Evolutionary conservation across 2,329 filamentous ascomycete genomes (phyloP), one percentile per base, ranked within the genome.

Genomic region (Plectosphaerella cucumerina): DNA sequence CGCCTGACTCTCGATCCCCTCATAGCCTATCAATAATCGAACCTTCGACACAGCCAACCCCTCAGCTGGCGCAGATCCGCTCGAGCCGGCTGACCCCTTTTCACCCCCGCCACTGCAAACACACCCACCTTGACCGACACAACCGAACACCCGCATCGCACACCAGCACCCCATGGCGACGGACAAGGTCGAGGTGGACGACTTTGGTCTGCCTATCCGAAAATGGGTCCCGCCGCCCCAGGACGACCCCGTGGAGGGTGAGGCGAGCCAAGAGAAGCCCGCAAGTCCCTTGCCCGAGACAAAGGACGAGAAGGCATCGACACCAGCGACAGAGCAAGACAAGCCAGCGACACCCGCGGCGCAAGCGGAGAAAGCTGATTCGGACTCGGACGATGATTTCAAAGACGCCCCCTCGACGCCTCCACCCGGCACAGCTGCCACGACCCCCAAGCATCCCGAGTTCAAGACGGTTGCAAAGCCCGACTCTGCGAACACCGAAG

Each of bases 191-290:
- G 81, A 86, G 60, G 70, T 84, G 53, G 86, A 90, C 65, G 86
- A 90, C 58, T 90, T 89, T 64, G 86, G 86, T 47, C 70, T 90
- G 56, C 85, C 85, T 17, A 77, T 86, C 55, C 76, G 74, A 63
- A 80, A 75, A 59, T 76, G 65, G 60, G 60, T 66, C 60, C 68
- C 64, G 49, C 65, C 70, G 31, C 44, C 54, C 11, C 47, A 49
- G n/a, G 50, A 55, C 41, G 52, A 49, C 37, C 47, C 49, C 14
- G 54, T 8, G 39, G 10, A 18, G 17, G 39, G 39, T 9, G 39
- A 42, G 6, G 39, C 39, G 6, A 12, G n/a, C 10, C n/a, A 17
- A 6, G 6, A 18, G n/a, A 42, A 20, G 39, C 12, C 39, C 39
- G 15, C 20, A 42, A 12, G n/a, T 39, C n/a, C n/a, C 6, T 31